Percentiles rank a stretch among this genome's conserved stretches.
Evolutionary conservation across 176 grass and related monocot genomes (phyloP).

Genomic region (Urochloa ruziziensis): DNA sequence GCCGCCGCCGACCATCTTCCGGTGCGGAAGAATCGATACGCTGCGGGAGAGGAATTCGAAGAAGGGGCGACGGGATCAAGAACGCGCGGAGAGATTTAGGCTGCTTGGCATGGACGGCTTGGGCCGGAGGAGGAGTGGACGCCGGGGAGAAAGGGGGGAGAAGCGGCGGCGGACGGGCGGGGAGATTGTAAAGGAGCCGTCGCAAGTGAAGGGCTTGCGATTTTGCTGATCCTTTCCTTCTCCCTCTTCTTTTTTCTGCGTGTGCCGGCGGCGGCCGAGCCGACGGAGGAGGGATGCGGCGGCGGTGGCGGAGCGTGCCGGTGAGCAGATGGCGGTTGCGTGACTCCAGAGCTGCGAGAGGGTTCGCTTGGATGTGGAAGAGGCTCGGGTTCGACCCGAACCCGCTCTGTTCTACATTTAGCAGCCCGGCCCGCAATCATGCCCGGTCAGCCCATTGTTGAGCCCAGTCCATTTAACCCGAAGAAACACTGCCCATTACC

Average conservation of each 20-base stretch:
- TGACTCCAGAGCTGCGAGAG: constrained; percentile 13
- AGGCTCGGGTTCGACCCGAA: neutral
- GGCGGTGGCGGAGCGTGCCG: neutral
- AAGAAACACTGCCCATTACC: neutral
- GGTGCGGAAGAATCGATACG: neutral
- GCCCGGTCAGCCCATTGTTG: neutral
- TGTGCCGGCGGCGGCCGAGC: neutral
- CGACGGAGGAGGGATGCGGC: neutral
- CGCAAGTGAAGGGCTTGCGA: neutral
- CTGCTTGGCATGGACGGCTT: neutral
- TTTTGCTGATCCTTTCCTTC: neutral
- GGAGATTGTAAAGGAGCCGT: neutral
- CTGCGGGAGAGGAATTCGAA: too few species aligned
- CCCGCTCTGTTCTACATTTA: neutral
- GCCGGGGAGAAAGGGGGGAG: neutral
- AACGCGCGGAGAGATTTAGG: neutral
- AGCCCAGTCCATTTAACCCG: neutral
- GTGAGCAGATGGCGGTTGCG: constrained; percentile 1
- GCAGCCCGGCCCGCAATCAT: neutral
- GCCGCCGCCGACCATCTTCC: constrained; percentile 23
- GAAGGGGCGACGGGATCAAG: neutral
- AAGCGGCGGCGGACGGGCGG: neutral
- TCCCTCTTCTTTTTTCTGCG: neutral
- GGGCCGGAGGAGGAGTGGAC: neutral
- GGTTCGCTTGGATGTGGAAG: neutral